A percentile compares a stretch with the other conserved stretches of the same genome.
These are phyloP conservation scores for Ascochyta clinopodiicola DNA, from an alignment of 2,329 filamentous ascomycete species.

Conservation along the genomic window DNA sequence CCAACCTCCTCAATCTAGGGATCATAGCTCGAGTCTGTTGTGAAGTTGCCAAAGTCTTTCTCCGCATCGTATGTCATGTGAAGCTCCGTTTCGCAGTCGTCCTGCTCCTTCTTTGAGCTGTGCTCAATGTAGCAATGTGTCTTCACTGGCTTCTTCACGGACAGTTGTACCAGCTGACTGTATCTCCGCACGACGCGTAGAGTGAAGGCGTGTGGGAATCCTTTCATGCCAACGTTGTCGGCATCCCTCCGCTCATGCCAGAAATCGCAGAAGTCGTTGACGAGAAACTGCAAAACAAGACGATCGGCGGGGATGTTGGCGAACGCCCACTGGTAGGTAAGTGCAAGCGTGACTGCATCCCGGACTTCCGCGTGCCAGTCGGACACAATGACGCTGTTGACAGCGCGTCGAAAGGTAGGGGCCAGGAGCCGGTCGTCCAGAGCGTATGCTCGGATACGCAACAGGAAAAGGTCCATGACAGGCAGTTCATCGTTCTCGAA, in stretches of 20 bases:
- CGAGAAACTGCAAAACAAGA: background rate
- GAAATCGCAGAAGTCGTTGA: background rate
- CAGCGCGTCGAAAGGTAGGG: background rate
- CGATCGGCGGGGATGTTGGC: background rate
- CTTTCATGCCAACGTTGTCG: background rate
- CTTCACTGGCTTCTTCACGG: too few relatives aligned
- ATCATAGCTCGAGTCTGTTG: background rate
- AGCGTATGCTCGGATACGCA: background rate
- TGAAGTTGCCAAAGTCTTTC: background rate
- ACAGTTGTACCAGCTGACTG: background rate
- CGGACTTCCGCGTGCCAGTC: background rate
- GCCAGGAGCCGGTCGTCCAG: background rate
- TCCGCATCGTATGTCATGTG: background rate
- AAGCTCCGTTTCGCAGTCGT: background rate
- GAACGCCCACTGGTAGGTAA: background rate
- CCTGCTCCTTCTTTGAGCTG: background rate
- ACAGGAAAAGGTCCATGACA: too few relatives aligned
- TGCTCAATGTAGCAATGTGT: too few relatives aligned
- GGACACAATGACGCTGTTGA: background rate
- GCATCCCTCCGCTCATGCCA: background rate
- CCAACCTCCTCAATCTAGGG: background rate
- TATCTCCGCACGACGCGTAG: background rate
- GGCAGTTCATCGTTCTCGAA: too few relatives aligned
- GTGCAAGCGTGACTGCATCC: background rate
- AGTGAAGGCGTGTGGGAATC: background rate